Conservation (phyloP, 306 rosid species). For the Psophocarpus tetragonolobus region DNA sequence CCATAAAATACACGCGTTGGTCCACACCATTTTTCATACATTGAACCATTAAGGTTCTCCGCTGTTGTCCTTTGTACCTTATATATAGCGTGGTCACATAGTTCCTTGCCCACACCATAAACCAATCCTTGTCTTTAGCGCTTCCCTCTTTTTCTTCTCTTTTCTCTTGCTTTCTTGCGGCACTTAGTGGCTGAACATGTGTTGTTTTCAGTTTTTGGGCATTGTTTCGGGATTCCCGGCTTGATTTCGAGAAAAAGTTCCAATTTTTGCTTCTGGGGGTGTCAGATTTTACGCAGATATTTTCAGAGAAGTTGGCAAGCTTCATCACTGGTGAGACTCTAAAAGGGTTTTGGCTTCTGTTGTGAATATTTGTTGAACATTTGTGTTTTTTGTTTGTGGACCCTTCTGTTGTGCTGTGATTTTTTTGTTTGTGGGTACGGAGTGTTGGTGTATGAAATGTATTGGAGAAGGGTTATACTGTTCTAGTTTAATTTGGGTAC, state of each 20-base stretch:
- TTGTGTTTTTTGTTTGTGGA: slow-evolving; percentile 7
- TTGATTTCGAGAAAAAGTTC: slow-evolving; percentile 25
- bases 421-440: slow-evolving; percentile 18
- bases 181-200: neutral
- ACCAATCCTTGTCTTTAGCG: slow-evolving; percentile 28
- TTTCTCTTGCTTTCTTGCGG: neutral
- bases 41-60: neutral
- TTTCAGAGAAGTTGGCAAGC: slow-evolving; percentile 43
- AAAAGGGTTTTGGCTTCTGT: neutral
- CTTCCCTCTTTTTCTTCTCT: slow-evolving; percentile 5
- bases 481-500: slow-evolving; percentile 14
- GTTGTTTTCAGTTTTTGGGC: slow-evolving; percentile 37
- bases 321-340: slow-evolving; percentile 25
- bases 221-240: slow-evolving; percentile 36
- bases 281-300: slow-evolving; percentile 33
- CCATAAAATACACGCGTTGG: neutral
- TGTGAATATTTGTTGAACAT: slow-evolving; percentile 16
- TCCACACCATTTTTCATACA: neutral
- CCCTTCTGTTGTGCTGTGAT: slow-evolving; percentile 9
- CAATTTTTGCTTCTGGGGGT: slow-evolving; percentile 33
- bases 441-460: slow-evolving; percentile 26
- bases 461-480: slow-evolving; percentile 5
- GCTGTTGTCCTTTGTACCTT: neutral
- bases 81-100: neutral
- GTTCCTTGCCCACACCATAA: neutral